Base-by-base conservation (phyloP, 495 filamentous ascomycete species). In the Achaetomiella virescens region DNA sequence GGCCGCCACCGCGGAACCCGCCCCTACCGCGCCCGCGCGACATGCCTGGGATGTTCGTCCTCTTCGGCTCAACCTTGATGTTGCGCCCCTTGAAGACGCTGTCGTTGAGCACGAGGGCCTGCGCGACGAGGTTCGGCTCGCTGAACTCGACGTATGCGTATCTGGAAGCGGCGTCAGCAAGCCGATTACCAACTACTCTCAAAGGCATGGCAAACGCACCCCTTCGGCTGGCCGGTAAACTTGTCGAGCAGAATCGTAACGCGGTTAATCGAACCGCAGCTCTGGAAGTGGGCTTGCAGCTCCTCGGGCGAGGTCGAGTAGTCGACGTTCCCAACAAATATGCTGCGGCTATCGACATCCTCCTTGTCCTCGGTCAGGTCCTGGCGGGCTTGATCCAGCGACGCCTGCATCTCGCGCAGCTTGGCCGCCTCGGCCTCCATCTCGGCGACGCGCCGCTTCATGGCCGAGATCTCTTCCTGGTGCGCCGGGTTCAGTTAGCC, bases 61-160 rank as follows among this genome's bases (percentile, higher is more conserved):
- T 87, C 72, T 99, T 99, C 5, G 95, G 95, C 2, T 91, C 89
- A 35, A 99, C 95, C 85, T 99, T 97, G 61, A 99, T 80, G 65
- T 90, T 92, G 57, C 95, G 82, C 48, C 91, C 93, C 58, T 91
- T 89, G 72, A 99, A 96, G 57, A 95, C 83, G 70, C 91, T 97
- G 70, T 97, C 95, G 65, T 99, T 97, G 59, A 99, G 75, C 17
- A 96, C 90, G 48, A 99, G 80, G 12, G 95, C 95, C 69, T 95
- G 88, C 22, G 89, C 88, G 52, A 99, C 91, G 29, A 96, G 79
- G 69, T 84, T 89, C 27, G 95, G 93, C 72, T 99, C 95, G 17
- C 90, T 86, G 64, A 99, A 99, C 71, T 99, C 95, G 54, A 99
- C 95, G 72, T 99, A 99, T 62, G 95, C 95, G 72, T 99, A 99